Base-by-base conservation (phyloP, 1,284 basidiomycete species). In the Ganoderma boninense region DNA sequence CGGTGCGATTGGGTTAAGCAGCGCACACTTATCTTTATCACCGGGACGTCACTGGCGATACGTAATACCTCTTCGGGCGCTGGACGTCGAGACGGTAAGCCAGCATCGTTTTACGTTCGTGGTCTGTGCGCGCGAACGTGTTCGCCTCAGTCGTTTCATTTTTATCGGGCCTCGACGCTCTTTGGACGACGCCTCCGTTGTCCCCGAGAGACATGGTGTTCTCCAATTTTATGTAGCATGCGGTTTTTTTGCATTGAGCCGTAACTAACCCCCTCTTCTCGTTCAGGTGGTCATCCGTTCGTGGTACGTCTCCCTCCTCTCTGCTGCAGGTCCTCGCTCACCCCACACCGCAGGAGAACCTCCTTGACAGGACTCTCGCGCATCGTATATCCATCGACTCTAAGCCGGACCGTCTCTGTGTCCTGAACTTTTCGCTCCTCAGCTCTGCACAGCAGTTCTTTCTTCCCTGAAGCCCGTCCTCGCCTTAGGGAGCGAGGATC, bases 261-360 rank as follows among this genome's bases (percentile, higher is more conserved):
- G 35, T 68, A 44, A 60, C 73, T 72, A 59, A 74, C 64, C 38
- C 62, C 68, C 73, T 69, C 73, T 32, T 70, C 43, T 68, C 35
- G 62, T 54, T 23, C 74, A 94, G 92, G 92, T 93, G 92, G 92
- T 90, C 90, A 81, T 91, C 89, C 71, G 88, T 94, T 78, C 86
- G 92, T 87, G 93, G 92, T 92, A 74, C 66, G 87, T 81, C 10
- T 2, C 4, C 13, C 10, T 32, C 13, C n/a, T 16, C 23, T n/a
- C 43, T 6, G 6, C 7, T 14, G 38, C 60, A 71, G 70, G 23
- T 69, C 67, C 62, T 23, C 69, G 70, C 52, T 60, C 14, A 67
- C 75, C 80, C 59, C 72, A 67, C 68, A 5, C 71, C 74, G 40
- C 73, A 94, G 92, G 93, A 79, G 91, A 94, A 89, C 92, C 92